phyloP scores from a whole-genome alignment of 805 yeast genomes.

The Ogataea salicorniae region DNA sequence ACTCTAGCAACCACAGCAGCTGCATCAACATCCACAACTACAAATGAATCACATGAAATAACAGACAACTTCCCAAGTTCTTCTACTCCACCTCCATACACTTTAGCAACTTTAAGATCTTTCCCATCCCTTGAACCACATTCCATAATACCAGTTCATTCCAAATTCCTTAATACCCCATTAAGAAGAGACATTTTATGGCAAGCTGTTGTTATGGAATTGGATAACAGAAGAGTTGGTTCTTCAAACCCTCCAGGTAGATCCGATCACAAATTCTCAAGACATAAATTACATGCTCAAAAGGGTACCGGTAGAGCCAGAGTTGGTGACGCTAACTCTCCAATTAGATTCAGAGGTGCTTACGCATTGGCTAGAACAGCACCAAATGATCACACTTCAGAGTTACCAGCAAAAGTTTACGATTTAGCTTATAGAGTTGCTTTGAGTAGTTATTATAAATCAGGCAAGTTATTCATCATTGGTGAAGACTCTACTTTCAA shows the following conservation, averaged over 20 bases:
- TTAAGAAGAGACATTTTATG: conserved; percentile 87
- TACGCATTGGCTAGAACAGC: conserved; percentile 86
- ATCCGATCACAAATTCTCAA: conserved; percentile 77
- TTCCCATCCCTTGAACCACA: conserved; percentile 93
- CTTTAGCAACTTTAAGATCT: conserved; percentile 68
- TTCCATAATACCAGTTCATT: conserved; percentile 68
- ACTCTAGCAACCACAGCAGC: neutral
- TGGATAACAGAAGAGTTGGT: conserved; percentile 85
- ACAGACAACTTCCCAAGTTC: conserved; percentile 24
- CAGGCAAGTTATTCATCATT: conserved; percentile 65
- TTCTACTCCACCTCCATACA: conserved; percentile 57
- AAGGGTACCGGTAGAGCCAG: conserved; percentile 96
- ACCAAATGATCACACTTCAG: conserved; percentile 82
- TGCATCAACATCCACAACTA: neutral
- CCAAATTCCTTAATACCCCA: conserved; percentile 64
- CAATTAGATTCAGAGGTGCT: conserved; percentile 85
- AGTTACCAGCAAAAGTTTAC: conserved; percentile 69
- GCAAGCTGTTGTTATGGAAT: conserved; percentile 91
- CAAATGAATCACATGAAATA: neutral
- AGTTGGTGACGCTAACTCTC: conserved; percentile 93
- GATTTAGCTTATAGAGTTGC: conserved; percentile 76
- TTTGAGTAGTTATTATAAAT: conserved; percentile 70
- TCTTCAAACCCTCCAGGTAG: conserved; percentile 83
- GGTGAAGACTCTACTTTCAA: conserved; percentile 38
- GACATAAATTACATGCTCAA: conserved; percentile 79